phyloP scores from a whole-genome alignment of 2,329 filamentous ascomycete genomes.

The Xylariaceae sp. region DNA sequence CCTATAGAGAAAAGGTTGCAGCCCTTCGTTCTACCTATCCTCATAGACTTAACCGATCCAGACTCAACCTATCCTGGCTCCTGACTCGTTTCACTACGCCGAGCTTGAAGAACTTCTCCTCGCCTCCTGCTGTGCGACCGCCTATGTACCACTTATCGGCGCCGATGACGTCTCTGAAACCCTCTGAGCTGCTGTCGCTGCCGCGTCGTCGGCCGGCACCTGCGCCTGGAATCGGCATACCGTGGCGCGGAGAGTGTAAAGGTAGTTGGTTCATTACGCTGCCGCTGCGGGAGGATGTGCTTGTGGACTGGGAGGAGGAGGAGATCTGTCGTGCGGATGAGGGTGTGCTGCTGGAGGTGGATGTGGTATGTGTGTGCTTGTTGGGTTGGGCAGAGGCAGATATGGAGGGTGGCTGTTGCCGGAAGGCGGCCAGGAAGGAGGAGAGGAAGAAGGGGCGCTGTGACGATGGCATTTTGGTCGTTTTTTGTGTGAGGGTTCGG shows the following conservation, averaged over 20 bases:
- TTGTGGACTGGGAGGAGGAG: conserved; percentile 5
- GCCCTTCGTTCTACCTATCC: background rate
- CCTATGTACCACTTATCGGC: conserved; percentile 82
- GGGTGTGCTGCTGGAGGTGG: conserved; percentile 16
- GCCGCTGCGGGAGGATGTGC: conserved; percentile 19
- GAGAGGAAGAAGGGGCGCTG: conserved; percentile 36
- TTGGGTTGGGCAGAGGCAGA: conserved; percentile 30
- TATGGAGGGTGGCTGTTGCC: conserved; percentile 27
- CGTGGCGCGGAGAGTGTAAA: conserved; percentile 28
- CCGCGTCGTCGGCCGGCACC: conserved; percentile 54
- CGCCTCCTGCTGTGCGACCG: conserved; percentile 70
- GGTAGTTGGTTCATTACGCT: conserved; percentile 33
- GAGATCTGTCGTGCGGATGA: conserved; percentile 20
- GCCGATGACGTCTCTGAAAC: conserved; percentile 69
- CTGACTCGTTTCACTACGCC: conserved; percentile 70
- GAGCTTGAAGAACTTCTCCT: conserved; percentile 78
- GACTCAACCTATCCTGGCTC: conserved; percentile 71
- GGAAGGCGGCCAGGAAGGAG: conserved; percentile 35
- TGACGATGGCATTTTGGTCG: conserved; percentile 29
- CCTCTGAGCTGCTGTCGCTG: conserved; percentile 73
- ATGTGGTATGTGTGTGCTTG: conserved; percentile 27
- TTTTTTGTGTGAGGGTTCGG: conserved; percentile 1
- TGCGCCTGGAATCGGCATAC: conserved; percentile 26
- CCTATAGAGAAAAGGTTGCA: too few relatives aligned
- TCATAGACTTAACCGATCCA: conserved; percentile 74